These are phyloP conservation scores for Coprinellus micaceus DNA, from an alignment of 768 basidiomycete genomes.

Conservation along the genomic window DNA sequence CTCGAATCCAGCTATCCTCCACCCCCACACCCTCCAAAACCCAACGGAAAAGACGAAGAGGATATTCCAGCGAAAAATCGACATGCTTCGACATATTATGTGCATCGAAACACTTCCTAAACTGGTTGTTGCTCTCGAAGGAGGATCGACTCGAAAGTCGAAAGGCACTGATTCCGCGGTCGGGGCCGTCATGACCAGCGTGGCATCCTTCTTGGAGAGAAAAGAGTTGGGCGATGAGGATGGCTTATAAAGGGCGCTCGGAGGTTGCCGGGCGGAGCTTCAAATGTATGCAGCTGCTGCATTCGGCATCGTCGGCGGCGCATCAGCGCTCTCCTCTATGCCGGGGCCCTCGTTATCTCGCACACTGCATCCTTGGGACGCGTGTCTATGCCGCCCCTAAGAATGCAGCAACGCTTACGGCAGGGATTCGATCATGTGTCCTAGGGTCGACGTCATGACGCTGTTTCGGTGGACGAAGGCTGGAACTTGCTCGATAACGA, in stretches of 20 bases:
- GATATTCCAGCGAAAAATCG: slow-evolving; percentile 43
- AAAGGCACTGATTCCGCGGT: slow-evolving; percentile 50
- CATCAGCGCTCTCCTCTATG: no score
- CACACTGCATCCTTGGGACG: no score
- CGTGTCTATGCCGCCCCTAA: not conserved
- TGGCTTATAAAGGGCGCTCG: slow-evolving; percentile 18
- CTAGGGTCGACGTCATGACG: not conserved
- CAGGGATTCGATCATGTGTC: not conserved
- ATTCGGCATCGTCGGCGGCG: no score
- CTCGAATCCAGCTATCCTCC: not conserved
- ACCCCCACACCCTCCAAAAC: not conserved
- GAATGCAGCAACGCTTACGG: not conserved
- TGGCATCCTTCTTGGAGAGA: slow-evolving; percentile 41
- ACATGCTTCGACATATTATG: slow-evolving; percentile 40
- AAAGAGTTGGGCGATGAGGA: slow-evolving; percentile 3
- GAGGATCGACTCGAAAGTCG: slow-evolving; percentile 34
- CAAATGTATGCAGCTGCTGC: not conserved
- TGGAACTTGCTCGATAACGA: not conserved
- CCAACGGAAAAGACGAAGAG: slow-evolving; percentile 8
- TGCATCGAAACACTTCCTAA: slow-evolving; percentile 47
- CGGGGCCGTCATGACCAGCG: slow-evolving; percentile 40
- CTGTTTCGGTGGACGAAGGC: no score
- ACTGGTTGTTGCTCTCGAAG: slow-evolving; percentile 42
- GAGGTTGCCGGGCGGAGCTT: slow-evolving; percentile 10
- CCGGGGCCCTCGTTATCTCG: no score